Evolutionary conservation across 306 rosid genomes (phyloP).

Genomic region (Dalbergia oliveri): DNA sequence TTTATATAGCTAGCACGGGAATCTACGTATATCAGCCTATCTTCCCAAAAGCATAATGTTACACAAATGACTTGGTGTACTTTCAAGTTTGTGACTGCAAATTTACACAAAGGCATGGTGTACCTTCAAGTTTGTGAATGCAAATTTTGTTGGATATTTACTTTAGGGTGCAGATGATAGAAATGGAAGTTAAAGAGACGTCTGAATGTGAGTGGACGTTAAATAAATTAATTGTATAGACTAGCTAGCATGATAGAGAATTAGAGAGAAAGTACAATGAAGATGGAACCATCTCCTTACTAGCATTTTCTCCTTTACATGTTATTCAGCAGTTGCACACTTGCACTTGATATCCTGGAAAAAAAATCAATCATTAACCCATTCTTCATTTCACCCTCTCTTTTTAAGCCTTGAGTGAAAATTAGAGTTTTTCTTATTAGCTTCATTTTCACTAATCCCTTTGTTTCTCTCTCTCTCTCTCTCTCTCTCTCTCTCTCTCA

Average conservation of each 20-base stretch:
- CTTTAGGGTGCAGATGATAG: constrained; percentile 19
- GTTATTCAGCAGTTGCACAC: neutral
- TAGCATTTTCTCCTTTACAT: neutral
- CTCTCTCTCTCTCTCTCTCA: neutral
- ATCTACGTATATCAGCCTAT: neutral
- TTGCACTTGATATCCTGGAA: no score
- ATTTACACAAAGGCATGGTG: neutral
- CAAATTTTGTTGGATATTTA: constrained; percentile 24
- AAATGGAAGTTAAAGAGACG: constrained; percentile 12
- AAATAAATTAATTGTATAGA: neutral
- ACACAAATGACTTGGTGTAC: constrained; percentile 2
- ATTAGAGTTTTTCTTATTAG: neutral
- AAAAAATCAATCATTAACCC: neutral
- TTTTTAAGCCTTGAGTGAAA: no score
- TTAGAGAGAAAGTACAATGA: neutral
- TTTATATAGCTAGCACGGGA: neutral
- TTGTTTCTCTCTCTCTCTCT: neutral
- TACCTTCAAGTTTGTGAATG: constrained; percentile 3
- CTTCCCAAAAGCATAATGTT: neutral
- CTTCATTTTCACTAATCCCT: neutral
- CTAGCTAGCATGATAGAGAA: neutral
- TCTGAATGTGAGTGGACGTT: neutral
- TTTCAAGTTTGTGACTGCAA: constrained; percentile 6
- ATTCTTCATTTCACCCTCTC: neutral
- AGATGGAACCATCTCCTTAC: neutral